Conservation (phyloP, 108 stramenopile genomes). For the Nannochloropsis salina region DNA sequence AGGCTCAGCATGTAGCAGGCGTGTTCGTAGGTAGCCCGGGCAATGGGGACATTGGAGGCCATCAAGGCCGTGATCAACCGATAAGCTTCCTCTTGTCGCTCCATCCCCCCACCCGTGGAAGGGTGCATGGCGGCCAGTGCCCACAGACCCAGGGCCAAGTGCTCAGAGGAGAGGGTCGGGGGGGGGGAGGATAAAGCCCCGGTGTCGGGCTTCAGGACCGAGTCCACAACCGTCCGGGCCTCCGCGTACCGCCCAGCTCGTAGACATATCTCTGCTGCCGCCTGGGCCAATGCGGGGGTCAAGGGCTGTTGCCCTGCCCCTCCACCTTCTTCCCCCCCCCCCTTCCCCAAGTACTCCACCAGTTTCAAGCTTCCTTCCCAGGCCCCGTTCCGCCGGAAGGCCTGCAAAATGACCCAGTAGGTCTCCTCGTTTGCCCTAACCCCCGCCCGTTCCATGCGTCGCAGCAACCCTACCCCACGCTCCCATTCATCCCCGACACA, state of each 20-base stretch:
- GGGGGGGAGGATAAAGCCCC: background rate
- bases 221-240: background rate
- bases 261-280: background rate
- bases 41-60: background rate
- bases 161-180: background rate
- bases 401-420: background rate
- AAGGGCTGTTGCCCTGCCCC: background rate
- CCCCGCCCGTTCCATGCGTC: background rate
- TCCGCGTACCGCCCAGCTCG: background rate
- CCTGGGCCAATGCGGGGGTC: background rate
- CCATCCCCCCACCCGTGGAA: background rate
- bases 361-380: background rate
- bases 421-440: background rate
- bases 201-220: background rate
- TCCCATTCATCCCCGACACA: background rate
- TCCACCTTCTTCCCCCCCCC: background rate
- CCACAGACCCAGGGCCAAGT: background rate
- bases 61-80: background rate
- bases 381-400: background rate
- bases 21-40: background rate
- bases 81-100: background rate
- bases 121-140: background rate
- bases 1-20: background rate
- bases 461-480: background rate
- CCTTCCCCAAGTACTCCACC: background rate